These are phyloP conservation scores for Tephrocybe sp. DNA, from an alignment of 768 basidiomycete genomes.

Conservation along the genomic window DNA sequence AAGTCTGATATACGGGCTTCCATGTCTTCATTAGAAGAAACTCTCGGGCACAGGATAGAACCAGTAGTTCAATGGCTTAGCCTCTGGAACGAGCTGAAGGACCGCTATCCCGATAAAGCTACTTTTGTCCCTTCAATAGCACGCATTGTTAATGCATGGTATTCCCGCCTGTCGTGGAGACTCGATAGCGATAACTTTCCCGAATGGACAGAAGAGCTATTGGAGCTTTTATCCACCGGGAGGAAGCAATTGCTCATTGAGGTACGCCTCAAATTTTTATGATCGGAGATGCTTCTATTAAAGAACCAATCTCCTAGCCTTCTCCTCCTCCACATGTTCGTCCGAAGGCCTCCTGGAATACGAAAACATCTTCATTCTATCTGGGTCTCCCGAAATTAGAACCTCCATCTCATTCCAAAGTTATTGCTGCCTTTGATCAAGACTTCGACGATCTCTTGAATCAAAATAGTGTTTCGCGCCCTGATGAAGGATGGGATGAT, in stretches of 20 bases:
- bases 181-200: conserved; percentile 29
- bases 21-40: conserved; percentile 23
- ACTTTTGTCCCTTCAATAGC: conserved; percentile 32
- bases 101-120: conserved; percentile 27
- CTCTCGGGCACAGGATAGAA: conserved; percentile 30
- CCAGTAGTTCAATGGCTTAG: conserved; percentile 31
- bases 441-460: conserved; percentile 31
- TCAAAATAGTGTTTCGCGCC: conserved; percentile 1
- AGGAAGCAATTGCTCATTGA: conserved; percentile 25
- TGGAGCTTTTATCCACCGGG: conserved; percentile 20
- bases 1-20: conserved; percentile 26
- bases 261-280: conserved; percentile 15
- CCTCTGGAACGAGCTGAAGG: conserved; percentile 29
- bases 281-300: background rate
- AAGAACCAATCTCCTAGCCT: conserved; percentile 12
- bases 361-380: conserved; percentile 23
- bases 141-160: conserved; percentile 30
- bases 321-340: conserved; percentile 16
- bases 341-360: conserved; percentile 27
- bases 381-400: conserved; percentile 30
- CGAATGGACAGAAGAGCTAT: conserved; percentile 34
- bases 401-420: conserved; percentile 21
- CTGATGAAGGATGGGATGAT: conserved; percentile 33
- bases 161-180: conserved; percentile 29
- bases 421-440: conserved; percentile 30